Conservation (phyloP, 805 yeast species). For the Candida orba region DNA sequence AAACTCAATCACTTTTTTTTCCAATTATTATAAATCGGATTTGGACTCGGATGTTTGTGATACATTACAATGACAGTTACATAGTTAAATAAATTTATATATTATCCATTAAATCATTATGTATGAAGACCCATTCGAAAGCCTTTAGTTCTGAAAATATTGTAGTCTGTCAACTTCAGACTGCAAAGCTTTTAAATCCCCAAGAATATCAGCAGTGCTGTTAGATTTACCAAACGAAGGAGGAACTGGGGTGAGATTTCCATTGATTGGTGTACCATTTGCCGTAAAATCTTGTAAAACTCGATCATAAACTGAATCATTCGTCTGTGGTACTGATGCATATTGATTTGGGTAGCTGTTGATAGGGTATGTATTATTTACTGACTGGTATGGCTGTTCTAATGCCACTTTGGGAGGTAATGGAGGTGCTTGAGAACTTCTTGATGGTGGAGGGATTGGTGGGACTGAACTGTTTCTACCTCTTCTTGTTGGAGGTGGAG, state of each 20-base stretch:
- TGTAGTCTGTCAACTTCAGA: constrained; percentile 58
- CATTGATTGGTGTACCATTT: constrained; percentile 5
- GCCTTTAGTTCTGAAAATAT: constrained; percentile 1
- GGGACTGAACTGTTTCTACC: constrained; percentile 24
- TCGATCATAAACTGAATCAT: constrained; percentile 8
- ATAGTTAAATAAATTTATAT: not conserved
- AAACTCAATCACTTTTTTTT: not conserved
- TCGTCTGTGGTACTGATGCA: not conserved
- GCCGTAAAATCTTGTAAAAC: constrained; percentile 10
- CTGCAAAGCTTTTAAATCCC: constrained; percentile 59
- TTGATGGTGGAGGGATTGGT: constrained; percentile 15
- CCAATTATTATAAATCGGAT: not conserved
- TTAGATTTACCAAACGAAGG: constrained; percentile 2
- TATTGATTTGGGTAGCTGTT: not conserved
- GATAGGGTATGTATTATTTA: not conserved
- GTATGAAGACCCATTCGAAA: not conserved
- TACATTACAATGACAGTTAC: not conserved
- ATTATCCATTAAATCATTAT: not conserved
- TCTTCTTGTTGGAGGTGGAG: constrained; percentile 34
- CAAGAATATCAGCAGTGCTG: constrained; percentile 42
- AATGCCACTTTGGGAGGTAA: constrained; percentile 18
- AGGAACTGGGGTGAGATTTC: not conserved
- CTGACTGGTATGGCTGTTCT: not conserved
- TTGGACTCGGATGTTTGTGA: not conserved
- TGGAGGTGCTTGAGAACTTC: constrained; percentile 10